Percentiles rank a stretch among this genome's conserved stretches.
Evolutionary conservation across 345 rosid species (phyloP).

Genomic region (Moricandia arvensis): DNA sequence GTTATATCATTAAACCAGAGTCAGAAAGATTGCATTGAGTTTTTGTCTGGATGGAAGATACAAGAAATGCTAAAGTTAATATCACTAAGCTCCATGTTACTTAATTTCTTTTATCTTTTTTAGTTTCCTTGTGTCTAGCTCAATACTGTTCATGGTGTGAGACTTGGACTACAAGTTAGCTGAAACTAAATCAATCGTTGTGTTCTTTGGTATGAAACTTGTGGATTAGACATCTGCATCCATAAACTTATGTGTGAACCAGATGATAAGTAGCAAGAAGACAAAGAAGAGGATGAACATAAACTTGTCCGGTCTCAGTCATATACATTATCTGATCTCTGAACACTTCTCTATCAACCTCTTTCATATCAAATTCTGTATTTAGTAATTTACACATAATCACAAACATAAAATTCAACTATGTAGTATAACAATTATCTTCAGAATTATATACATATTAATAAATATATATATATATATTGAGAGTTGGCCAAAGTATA

Average conservation of each 20-base stretch:
- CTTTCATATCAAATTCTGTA: not conserved
- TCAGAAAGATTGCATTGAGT: too few species aligned
- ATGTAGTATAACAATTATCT: not conserved
- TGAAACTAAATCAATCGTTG: not conserved
- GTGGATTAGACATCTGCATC: not conserved
- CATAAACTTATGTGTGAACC: conserved; percentile 5
- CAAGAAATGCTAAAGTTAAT: too few species aligned
- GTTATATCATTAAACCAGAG: too few species aligned
- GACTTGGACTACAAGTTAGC: conserved; percentile 17
- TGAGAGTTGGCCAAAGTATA: not conserved
- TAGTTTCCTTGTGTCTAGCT: conserved; percentile 5
- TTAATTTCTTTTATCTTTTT: not conserved
- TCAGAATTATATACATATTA: not conserved
- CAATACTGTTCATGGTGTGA: not conserved
- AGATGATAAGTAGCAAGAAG: not conserved
- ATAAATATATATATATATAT: too few species aligned
- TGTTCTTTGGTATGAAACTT: not conserved
- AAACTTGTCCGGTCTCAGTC: conserved; percentile 11
- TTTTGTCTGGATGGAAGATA: too few species aligned
- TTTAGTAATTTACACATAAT: not conserved
- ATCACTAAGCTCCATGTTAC: conserved; percentile 11
- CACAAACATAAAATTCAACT: not conserved
- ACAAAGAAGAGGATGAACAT: conserved; percentile 12
- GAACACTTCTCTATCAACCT: conserved; percentile 22
- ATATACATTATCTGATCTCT: not conserved